Percentiles rank a stretch among this genome's conserved stretches.
These are phyloP conservation scores for Colletotrichum euphorbiae DNA, from an alignment of 2,329 filamentous ascomycete genomes.

Conservation along the genomic window DNA sequence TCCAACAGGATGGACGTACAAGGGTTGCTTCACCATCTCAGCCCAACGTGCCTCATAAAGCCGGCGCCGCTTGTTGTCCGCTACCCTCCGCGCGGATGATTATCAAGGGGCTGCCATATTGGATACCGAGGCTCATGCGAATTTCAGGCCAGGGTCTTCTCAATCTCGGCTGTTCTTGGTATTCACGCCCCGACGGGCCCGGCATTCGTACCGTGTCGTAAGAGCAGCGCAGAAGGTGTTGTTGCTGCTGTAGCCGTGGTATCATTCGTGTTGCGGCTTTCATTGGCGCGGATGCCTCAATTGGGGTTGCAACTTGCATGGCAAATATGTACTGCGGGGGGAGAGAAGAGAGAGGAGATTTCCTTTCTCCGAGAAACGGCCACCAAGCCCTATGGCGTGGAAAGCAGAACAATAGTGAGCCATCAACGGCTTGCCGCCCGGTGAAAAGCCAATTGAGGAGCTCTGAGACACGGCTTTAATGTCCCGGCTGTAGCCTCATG, in stretches of 20 bases:
- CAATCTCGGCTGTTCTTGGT: too few relatives aligned
- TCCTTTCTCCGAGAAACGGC: neutral
- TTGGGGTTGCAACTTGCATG: conserved; percentile 2
- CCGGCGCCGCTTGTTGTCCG: too few relatives aligned
- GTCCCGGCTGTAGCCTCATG: conserved; percentile 20
- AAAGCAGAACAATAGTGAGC: neutral
- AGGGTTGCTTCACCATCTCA: neutral
- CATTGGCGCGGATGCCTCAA: conserved; percentile 9
- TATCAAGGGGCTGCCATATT: neutral
- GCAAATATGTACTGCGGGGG: conserved; percentile 7
- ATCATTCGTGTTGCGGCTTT: neutral
- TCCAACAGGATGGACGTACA: neutral
- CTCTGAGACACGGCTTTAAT: conserved; percentile 12
- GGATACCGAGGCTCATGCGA: conserved; percentile 8
- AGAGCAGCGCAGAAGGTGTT: too few relatives aligned
- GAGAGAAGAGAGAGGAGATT: neutral
- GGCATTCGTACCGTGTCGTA: too few relatives aligned
- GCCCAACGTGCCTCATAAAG: too few relatives aligned
- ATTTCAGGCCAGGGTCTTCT: neutral
- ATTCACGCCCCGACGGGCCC: too few relatives aligned
- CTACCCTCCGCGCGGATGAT: neutral
- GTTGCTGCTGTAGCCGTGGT: neutral
- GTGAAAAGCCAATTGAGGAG: conserved; percentile 1
- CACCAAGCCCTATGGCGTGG: neutral
- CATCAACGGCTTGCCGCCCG: neutral